These are phyloP conservation scores for Aspergillus japonicus DNA, from an alignment of 2,329 filamentous ascomycete genomes.

Conservation along the genomic window DNA sequence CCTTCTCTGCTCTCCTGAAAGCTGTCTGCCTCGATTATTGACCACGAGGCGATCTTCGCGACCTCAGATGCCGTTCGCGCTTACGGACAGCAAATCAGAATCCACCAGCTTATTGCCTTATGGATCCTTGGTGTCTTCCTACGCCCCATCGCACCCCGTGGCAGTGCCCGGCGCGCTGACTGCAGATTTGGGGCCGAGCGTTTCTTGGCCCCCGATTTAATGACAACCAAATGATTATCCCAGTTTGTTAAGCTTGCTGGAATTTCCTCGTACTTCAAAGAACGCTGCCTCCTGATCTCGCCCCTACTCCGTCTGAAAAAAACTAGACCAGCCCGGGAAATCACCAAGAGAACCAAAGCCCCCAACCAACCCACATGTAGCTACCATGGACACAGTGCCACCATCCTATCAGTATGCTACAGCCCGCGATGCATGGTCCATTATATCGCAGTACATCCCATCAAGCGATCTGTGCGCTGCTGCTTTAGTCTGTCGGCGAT, in stretches of 20 bases:
- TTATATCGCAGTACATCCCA: constrained; percentile 57
- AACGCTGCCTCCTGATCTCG: not conserved
- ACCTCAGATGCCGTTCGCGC: no score
- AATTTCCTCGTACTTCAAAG: not conserved
- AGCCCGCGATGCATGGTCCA: constrained; percentile 54
- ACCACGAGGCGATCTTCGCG: not conserved
- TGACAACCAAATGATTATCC: not conserved
- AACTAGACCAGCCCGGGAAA: not conserved
- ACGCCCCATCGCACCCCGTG: constrained; percentile 14
- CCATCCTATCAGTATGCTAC: constrained; percentile 61
- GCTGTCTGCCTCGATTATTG: not conserved
- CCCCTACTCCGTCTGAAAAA: not conserved
- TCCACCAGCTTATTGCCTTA: not conserved
- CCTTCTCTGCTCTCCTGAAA: not conserved
- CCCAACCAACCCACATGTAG: not conserved
- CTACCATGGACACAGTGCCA: constrained; percentile 55
- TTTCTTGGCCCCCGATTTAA: constrained; percentile 3
- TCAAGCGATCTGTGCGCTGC: constrained; percentile 57
- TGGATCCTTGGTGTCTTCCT: constrained; percentile 1
- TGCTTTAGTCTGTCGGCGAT: constrained; percentile 56
- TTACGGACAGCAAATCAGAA: not conserved
- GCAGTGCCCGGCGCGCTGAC: constrained; percentile 11
- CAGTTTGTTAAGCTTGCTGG: not conserved
- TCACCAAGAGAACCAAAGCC: not conserved
- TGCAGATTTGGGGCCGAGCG: constrained; percentile 1